Base-by-base conservation (phyloP, 352 stramenopile species). In the Phytophthora foliorum region DNA sequence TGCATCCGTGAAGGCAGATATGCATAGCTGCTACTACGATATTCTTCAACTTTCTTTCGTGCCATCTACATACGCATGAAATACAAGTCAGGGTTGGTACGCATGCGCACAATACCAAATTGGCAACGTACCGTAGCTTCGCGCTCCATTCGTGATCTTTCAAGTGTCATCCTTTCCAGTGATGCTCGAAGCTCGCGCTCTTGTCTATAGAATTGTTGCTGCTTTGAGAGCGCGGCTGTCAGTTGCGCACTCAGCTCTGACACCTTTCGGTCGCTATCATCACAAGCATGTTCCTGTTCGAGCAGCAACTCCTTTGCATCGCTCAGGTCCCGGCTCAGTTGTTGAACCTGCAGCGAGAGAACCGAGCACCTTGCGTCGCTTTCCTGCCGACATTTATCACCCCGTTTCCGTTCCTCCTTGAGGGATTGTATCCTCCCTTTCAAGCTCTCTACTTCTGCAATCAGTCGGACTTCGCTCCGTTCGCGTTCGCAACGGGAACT, bases 151-250 rank as follows among this genome's bases (percentile, higher is more conserved):
- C 86, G 69, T 46, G 82, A 78, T 58, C 86, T 86, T 42, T 92
- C 86, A 3, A 94, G 66, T 27, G 79, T 86, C 60, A 84, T 67
- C 22, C 82, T 66, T 36, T 94, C 86, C 17, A 91, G 45, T 6
- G 82, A 55, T 14, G 79, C 87, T 24, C 82, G 73, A 51, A 92
- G 65, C 34, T 94, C 84, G 10, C 85, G 81, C 42, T 94, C 86
- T 63, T 91, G 82, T 17, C 84, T 74, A 42, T 91, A 88, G 32
- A 90, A 82, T 24, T 91, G 84, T 29, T 94, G 84, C 38, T 94
- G 86, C 42, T 89, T 92, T 13, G 86, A 89, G 9, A 94, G 56
- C 8, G 84, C 77, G n/a, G 85, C 68, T 14, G 82, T 88, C 4
- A 94, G 68, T 53, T 94, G 86, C 1, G 79, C 57, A 60, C 82